A percentile compares a stretch with the other conserved stretches of the same genome.
These are phyloP conservation scores for Dryadomyces quercivorus DNA, from an alignment of 2,329 filamentous ascomycete genomes.

Conservation along the genomic window DNA sequence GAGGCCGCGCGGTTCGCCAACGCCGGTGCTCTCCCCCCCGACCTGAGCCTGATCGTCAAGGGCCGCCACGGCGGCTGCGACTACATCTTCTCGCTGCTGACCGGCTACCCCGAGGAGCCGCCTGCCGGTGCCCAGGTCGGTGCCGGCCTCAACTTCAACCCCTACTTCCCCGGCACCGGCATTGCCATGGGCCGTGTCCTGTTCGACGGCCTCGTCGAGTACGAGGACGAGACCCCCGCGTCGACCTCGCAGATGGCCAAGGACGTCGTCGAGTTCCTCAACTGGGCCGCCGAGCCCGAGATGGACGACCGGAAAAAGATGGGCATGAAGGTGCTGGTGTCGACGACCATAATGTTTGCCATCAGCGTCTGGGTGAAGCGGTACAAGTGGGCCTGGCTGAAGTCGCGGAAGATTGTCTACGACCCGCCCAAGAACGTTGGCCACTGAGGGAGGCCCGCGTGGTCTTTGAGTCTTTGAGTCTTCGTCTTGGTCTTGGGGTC, in stretches of 20 bases:
- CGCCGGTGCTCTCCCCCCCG: slow-evolving; percentile 92
- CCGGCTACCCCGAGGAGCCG: slow-evolving; percentile 92
- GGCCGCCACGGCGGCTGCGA: slow-evolving; percentile 93
- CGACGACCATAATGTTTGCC: slow-evolving; percentile 67
- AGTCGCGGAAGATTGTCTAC: slow-evolving; percentile 89
- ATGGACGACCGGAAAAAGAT: slow-evolving; percentile 99
- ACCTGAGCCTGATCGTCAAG: slow-evolving; percentile 97
- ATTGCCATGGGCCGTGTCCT: slow-evolving; percentile 98
- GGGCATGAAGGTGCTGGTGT: slow-evolving; percentile 89
- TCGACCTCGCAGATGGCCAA: slow-evolving; percentile 99
- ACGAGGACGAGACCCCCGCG: slow-evolving; percentile 90
- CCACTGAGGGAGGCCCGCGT: slow-evolving; percentile 7
- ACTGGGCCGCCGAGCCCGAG: slow-evolving; percentile 98
- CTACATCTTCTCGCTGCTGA: slow-evolving; percentile 96
- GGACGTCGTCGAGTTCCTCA: slow-evolving; percentile 96
- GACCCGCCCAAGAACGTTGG: slow-evolving; percentile 53
- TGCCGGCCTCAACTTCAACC: slow-evolving; percentile 97
- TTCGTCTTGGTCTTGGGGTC: no score
- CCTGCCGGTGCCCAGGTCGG: slow-evolving; percentile 79
- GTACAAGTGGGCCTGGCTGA: slow-evolving; percentile 97
- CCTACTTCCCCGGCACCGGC: slow-evolving; percentile 97
- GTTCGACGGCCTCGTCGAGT: slow-evolving; percentile 94
- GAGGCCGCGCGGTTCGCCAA: slow-evolving; percentile 96
- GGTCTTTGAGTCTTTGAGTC: no score
- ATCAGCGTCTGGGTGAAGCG: slow-evolving; percentile 96